Conservation (phyloP, 192 early-diverging fungal species). For the Umbelopsis isabellina region DNA sequence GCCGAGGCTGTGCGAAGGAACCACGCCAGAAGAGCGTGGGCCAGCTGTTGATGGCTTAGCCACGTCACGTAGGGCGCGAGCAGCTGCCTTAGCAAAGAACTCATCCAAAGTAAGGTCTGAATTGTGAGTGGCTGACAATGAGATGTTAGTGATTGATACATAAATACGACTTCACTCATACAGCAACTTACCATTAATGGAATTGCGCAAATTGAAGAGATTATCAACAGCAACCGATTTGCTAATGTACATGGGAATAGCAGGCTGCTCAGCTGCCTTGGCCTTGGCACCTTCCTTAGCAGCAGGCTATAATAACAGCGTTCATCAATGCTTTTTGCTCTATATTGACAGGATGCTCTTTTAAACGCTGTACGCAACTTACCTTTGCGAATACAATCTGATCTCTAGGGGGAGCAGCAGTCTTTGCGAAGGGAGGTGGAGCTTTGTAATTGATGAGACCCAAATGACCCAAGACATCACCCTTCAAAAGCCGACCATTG, state of each 20-base stretch:
- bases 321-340: background rate
- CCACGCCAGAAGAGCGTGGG: constrained; percentile 5
- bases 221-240: constrained; percentile 51
- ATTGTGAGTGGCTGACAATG: background rate
- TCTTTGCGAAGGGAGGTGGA: constrained; percentile 48
- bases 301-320: background rate
- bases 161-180: background rate
- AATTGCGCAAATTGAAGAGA: constrained; percentile 48
- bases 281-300: constrained; percentile 44
- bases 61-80: constrained; percentile 82
- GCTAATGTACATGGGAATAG: constrained; percentile 53
- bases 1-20: constrained; percentile 1
- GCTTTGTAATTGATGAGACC: constrained; percentile 56
- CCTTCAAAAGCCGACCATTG: constrained; percentile 76
- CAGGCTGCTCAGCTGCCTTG: constrained; percentile 13
- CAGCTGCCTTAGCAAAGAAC: constrained; percentile 92
- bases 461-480: constrained; percentile 72
- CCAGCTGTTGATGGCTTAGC: constrained; percentile 59
- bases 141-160: background rate
- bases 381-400: constrained; percentile 42
- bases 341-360: too few species aligned
- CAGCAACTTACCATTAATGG: constrained; percentile 44
- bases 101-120: constrained; percentile 82
- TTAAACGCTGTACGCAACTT: background rate
- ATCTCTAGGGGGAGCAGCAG: constrained; percentile 42